Conservation (phyloP, 768 basidiomycete genomes). For the Crepidotus variabilis region DNA sequence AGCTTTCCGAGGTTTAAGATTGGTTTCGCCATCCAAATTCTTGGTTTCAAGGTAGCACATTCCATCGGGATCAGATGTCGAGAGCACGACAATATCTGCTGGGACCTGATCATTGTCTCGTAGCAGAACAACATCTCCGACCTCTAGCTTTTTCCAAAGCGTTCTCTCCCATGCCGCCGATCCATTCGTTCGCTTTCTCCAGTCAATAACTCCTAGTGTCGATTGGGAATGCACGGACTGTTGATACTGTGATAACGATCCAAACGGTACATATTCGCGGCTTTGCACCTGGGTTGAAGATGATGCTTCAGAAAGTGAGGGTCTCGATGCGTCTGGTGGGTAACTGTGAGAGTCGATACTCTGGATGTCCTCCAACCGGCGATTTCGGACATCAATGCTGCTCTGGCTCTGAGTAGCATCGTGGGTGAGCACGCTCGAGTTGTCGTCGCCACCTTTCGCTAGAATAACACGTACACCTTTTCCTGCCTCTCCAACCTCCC, state of each 20-base stretch:
- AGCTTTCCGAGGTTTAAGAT: conserved; percentile 83
- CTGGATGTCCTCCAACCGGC: conserved; percentile 63
- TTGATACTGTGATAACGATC: conserved; percentile 48
- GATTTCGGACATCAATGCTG: conserved; percentile 37
- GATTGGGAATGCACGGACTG: conserved; percentile 54
- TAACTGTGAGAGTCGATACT: conserved; percentile 66
- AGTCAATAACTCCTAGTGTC: conserved; percentile 77
- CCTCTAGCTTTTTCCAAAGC: conserved; percentile 97
- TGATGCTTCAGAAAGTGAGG: conserved; percentile 32
- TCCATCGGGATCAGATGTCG: conserved; percentile 88
- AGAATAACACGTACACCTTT: conserved; percentile 63
- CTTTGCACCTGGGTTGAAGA: conserved; percentile 16
- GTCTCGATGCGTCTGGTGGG: conserved; percentile 46
- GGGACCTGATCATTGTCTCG: conserved; percentile 95
- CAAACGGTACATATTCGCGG: conserved; percentile 33
- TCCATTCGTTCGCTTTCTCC: conserved; percentile 61
- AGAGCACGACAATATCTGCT: conserved; percentile 90
- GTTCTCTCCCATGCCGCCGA: conserved; percentile 91
- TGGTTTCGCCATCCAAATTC: conserved; percentile 97
- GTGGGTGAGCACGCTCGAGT: conserved; percentile 31
- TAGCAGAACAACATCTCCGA: conserved; percentile 91
- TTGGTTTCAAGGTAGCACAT: conserved; percentile 97
- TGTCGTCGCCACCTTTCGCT: conserved; percentile 44
- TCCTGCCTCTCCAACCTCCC: conserved; percentile 62
- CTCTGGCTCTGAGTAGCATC: conserved; percentile 41